Evolutionary conservation across 345 rosid species (phyloP).

Genomic region (Hibiscus syriacus): DNA sequence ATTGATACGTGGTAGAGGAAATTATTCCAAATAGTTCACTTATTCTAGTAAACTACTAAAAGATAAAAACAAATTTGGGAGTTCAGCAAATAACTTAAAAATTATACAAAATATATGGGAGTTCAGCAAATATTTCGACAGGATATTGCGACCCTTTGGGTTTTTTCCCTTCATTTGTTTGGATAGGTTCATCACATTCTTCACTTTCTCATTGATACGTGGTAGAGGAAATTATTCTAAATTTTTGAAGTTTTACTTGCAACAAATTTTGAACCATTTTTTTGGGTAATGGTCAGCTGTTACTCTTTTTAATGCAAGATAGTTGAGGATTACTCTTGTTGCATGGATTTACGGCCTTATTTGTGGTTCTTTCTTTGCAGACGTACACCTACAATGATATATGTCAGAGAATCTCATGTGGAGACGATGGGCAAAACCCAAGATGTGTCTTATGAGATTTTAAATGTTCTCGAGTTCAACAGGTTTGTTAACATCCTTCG

Average conservation of each 20-base stretch:
- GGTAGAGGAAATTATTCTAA: background rate
- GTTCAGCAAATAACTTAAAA: too few relatives aligned
- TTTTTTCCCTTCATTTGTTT: background rate
- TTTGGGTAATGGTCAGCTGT: background rate
- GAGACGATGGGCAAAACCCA: conserved; percentile 89
- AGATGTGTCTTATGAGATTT: conserved; percentile 83
- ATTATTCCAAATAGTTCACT: too few relatives aligned
- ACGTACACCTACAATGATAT: conserved; percentile 88
- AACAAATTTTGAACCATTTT: background rate
- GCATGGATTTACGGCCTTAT: conserved; percentile 10
- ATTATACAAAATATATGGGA: too few relatives aligned
- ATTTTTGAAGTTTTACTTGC: background rate
- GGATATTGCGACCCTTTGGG: background rate
- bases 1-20: background rate
- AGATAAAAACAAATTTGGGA: too few relatives aligned
- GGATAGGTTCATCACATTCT: background rate
- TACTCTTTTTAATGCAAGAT: conserved; percentile 2
- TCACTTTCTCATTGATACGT: background rate
- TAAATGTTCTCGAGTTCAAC: conserved; percentile 96
- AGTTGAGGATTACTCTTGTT: conserved; percentile 13
- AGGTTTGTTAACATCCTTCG: conserved; percentile 39
- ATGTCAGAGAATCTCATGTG: conserved; percentile 95
- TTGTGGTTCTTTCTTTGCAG: conserved; percentile 34
- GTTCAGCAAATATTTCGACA: too few relatives aligned
- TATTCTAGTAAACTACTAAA: too few relatives aligned